Evolutionary conservation across 768 basidiomycete genomes (phyloP).

Genomic region (Tricholoma saponaceum): DNA sequence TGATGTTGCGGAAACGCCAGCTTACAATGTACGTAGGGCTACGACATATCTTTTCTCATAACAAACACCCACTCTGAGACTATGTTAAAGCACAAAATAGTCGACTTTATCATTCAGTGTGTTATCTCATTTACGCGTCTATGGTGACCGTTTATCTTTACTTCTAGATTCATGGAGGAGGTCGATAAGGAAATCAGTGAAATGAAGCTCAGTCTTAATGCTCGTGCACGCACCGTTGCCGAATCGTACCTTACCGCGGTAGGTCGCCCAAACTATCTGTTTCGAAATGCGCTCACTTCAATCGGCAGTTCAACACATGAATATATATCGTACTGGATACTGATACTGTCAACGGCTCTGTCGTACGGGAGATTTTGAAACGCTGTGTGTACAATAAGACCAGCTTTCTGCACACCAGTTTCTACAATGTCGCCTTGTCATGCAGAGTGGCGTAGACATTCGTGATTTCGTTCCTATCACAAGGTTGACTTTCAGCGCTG

Average conservation of each 20-base stretch:
- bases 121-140: conserved; percentile 21
- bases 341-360: not conserved
- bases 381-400: not conserved
- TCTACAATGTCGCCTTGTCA: not conserved
- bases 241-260: conserved; percentile 95
- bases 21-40: conserved; percentile 58
- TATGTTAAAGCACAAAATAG: conserved; percentile 99
- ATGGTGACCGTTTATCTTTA: conserved; percentile 1
- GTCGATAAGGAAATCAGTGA: conserved; percentile 99
- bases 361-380: not conserved
- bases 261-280: conserved; percentile 24
- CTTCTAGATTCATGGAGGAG: conserved; percentile 90
- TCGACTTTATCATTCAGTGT: conserved; percentile 98
- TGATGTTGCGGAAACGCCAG: not conserved
- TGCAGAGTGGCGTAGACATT: not conserved
- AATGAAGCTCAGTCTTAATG: conserved; percentile 97
- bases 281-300: not conserved
- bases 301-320: not conserved
- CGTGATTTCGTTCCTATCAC: not conserved
- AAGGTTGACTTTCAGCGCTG: not conserved
- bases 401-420: not conserved
- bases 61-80: conserved; percentile 96
- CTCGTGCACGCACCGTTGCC: conserved; percentile 93
- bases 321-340: not conserved
- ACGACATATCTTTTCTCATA: conserved; percentile 97